Percentiles rank a stretch among this genome's conserved stretches.
phyloP scores from a whole-genome alignment of 2,329 filamentous ascomycete genomes.

The Phialemoniopsis sp. region DNA sequence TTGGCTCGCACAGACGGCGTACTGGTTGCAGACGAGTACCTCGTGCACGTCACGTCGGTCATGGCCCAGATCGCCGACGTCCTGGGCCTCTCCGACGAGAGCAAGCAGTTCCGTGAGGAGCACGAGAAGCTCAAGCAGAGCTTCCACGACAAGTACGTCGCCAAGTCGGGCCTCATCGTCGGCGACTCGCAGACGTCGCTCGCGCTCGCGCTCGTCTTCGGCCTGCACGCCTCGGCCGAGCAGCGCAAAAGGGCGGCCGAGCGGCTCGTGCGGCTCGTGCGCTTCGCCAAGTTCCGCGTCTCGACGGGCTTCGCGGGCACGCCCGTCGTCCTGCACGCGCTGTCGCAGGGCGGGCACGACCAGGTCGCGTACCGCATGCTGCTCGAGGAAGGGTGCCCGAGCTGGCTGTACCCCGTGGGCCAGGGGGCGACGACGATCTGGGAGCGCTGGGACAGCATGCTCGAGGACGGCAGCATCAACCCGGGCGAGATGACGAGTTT shows the following conservation, averaged over 20 bases:
- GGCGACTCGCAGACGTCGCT: conserved; percentile 21
- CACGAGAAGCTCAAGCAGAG: conserved; percentile 10
- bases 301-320: conserved; percentile 41
- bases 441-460: conserved; percentile 36
- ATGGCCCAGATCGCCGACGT: conserved; percentile 17
- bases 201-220: conserved; percentile 18
- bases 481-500: conserved; percentile 33
- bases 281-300: conserved; percentile 20
- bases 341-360: conserved; percentile 18
- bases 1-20: conserved; percentile 23
- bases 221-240: conserved; percentile 6
- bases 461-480: conserved; percentile 29
- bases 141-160: conserved; percentile 21
- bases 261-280: neutral
- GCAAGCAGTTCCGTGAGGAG: conserved; percentile 13
- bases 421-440: conserved; percentile 34
- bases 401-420: conserved; percentile 25
- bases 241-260: neutral
- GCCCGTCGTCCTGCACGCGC: conserved; percentile 27
- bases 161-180: conserved; percentile 10
- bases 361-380: conserved; percentile 42
- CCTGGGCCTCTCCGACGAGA: conserved; percentile 14
- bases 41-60: conserved; percentile 25
- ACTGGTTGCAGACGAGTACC: conserved; percentile 31
- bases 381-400: conserved; percentile 31